Percentiles rank a stretch among this genome's conserved stretches.
Evolutionary conservation across 2,329 filamentous ascomycete species (phyloP).

Genomic region (Ceratocystis alfenasii): DNA sequence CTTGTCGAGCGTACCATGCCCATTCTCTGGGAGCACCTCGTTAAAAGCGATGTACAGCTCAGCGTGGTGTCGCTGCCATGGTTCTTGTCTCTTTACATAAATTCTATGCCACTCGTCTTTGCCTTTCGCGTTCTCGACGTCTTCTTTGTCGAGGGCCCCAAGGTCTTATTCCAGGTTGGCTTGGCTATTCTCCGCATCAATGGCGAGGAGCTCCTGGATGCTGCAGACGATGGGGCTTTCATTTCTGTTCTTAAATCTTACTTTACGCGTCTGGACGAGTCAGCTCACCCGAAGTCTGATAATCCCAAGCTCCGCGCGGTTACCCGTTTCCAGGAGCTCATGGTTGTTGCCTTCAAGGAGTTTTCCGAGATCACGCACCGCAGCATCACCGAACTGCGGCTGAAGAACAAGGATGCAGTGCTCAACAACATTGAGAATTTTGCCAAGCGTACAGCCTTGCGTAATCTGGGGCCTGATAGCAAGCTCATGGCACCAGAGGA

Average conservation of each 20-base stretch:
- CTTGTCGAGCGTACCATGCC: constrained; percentile 99
- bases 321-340: constrained; percentile 91
- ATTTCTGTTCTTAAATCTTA: constrained; percentile 94
- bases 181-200: constrained; percentile 95
- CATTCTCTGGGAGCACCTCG: constrained; percentile 94
- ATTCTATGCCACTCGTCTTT: constrained; percentile 97
- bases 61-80: constrained; percentile 95
- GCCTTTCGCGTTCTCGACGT: constrained; percentile 94
- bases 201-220: constrained; percentile 86
- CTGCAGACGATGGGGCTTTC: constrained; percentile 87
- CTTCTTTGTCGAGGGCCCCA: constrained; percentile 95
- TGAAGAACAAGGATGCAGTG: constrained; percentile 88
- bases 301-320: constrained; percentile 90
- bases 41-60: constrained; percentile 90
- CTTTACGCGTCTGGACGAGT: constrained; percentile 86
- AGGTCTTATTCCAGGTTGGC: constrained; percentile 93
- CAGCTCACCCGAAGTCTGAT: constrained; percentile 87
- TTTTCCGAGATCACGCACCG: constrained; percentile 91
- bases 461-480: constrained; percentile 90
- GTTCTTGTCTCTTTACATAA: constrained; percentile 97
- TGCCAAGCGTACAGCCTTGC: constrained; percentile 88
- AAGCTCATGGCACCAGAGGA: constrained; percentile 80
- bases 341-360: constrained; percentile 98
- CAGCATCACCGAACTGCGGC: constrained; percentile 75
- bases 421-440: constrained; percentile 95